phyloP scores from a whole-genome alignment of 768 basidiomycete genomes.

The Daedaleopsis nitida region DNA sequence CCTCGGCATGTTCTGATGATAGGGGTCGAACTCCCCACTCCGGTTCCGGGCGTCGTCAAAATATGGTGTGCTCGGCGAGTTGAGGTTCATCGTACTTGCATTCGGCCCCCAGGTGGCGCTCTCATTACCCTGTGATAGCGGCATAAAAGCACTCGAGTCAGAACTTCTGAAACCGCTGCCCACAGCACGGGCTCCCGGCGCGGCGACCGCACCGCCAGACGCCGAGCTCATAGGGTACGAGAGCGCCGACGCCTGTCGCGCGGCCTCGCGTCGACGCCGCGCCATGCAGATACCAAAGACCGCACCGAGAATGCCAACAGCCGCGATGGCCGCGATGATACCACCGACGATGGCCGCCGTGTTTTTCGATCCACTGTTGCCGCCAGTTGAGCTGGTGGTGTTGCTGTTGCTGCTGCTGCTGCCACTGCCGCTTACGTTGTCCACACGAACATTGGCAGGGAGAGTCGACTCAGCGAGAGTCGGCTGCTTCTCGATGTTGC shows the following conservation, averaged over 20 bases:
- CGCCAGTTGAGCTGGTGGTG: slow-evolving; percentile 16
- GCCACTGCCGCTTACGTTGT: slow-evolving; percentile 41
- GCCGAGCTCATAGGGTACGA: slow-evolving; percentile 43
- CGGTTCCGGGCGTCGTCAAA: slow-evolving; percentile 34
- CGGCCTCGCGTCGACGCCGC: slow-evolving; percentile 50
- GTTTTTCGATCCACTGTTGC: slow-evolving; percentile 27
- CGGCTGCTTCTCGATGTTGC: slow-evolving; percentile 74
- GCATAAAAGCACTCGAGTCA: slow-evolving; percentile 71
- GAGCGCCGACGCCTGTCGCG: slow-evolving; percentile 30
- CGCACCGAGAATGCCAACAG: slow-evolving; percentile 52
- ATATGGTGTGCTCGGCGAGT: slow-evolving; percentile 36
- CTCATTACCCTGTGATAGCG: slow-evolving; percentile 64
- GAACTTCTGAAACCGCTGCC: slow-evolving; percentile 46
- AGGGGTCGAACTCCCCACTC: slow-evolving; percentile 41
- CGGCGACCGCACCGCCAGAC: slow-evolving; percentile 28
- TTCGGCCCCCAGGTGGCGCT: slow-evolving; percentile 55
- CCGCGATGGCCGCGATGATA: slow-evolving; percentile 54
- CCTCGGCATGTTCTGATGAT: slow-evolving; percentile 31
- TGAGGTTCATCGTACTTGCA: slow-evolving; percentile 51
- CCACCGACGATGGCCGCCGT: slow-evolving; percentile 50
- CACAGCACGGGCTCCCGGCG: slow-evolving; percentile 26
- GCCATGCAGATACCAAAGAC: slow-evolving; percentile 53
- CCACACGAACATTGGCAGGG: slow-evolving; percentile 50
- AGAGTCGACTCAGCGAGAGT: slow-evolving; percentile 44
- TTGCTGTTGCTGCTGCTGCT: slow-evolving; percentile 27